These are phyloP conservation scores for Cryoendolithus antarcticus DNA, from an alignment of 2,329 filamentous ascomycete species.

Conservation along the genomic window DNA sequence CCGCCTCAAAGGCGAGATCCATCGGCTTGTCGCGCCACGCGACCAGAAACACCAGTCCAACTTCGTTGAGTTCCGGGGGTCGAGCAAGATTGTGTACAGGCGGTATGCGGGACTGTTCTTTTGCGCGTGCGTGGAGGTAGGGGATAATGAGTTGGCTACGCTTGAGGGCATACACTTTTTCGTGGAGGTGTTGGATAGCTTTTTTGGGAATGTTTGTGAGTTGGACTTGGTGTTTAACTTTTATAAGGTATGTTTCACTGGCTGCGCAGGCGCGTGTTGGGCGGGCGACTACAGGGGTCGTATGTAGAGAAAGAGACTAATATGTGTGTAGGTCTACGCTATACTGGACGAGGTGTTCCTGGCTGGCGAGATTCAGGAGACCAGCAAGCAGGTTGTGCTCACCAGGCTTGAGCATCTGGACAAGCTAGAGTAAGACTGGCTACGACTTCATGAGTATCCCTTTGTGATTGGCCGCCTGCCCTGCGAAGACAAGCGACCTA, in stretches of 20 bases:
- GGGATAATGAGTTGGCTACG: slow-evolving; percentile 95
- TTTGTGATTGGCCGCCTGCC: no score
- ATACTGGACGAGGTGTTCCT: slow-evolving; percentile 98
- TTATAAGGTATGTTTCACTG: slow-evolving; percentile 43
- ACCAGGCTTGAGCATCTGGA: slow-evolving; percentile 90
- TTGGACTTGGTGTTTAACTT: slow-evolving; percentile 73
- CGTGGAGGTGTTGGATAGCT: slow-evolving; percentile 94
- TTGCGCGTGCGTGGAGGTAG: slow-evolving; percentile 97
- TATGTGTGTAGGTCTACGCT: slow-evolving; percentile 61
- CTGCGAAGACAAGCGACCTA: no score
- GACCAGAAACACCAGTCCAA: slow-evolving; percentile 99
- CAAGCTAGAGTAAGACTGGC: slow-evolving; percentile 60
- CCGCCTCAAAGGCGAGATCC: slow-evolving; percentile 97
- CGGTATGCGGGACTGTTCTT: slow-evolving; percentile 98
- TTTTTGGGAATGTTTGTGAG: slow-evolving; percentile 98
- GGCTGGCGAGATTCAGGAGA: slow-evolving; percentile 96
- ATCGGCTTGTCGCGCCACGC: slow-evolving; percentile 91
- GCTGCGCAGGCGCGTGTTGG: neutral
- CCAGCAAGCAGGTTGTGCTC: slow-evolving; percentile 93
- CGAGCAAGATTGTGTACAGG: slow-evolving; percentile 86
- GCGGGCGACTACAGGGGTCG: neutral
- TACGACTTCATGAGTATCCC: no score
- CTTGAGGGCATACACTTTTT: slow-evolving; percentile 99
- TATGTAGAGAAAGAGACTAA: slow-evolving; percentile 1
- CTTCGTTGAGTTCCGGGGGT: slow-evolving; percentile 90